phyloP scores from a whole-genome alignment of 441 rosid species.

The Daphne laureola region DNA sequence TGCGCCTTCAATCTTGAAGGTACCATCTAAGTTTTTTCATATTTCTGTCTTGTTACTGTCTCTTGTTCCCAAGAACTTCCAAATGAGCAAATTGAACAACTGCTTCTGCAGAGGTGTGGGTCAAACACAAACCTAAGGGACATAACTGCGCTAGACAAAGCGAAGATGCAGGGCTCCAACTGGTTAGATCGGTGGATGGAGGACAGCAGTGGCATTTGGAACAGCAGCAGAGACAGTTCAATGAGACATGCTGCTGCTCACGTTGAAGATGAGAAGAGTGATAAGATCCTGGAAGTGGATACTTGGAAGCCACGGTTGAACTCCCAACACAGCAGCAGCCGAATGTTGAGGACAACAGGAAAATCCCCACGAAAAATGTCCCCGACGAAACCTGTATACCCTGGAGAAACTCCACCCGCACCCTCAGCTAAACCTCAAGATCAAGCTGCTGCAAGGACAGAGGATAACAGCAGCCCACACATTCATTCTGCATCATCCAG shows the following conservation, averaged over 20 bases:
- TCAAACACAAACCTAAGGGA: constrained; percentile 43
- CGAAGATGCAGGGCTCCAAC: constrained; percentile 37
- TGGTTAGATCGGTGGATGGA: constrained; percentile 76
- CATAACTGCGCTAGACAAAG: constrained; percentile 31
- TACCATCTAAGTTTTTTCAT: constrained; percentile 12
- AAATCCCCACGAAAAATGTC: constrained; percentile 33
- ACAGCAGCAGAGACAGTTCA: constrained; percentile 18
- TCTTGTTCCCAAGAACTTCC: not conserved
- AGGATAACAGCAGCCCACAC: constrained; percentile 49
- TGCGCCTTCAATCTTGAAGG: constrained; percentile 34
- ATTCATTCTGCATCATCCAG: constrained; percentile 33
- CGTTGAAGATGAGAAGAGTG: constrained; percentile 35
- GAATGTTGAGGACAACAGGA: constrained; percentile 14
- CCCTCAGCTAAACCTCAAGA: constrained; percentile 19
- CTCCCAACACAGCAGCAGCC: constrained; percentile 26
- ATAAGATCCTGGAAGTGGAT: constrained; percentile 64
- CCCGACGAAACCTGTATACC: constrained; percentile 34
- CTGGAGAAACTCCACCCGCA: constrained; percentile 22
- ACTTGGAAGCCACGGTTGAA: constrained; percentile 66
- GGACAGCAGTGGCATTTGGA: constrained; percentile 32
- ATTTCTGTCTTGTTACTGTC: not conserved
- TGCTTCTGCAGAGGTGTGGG: constrained; percentile 40
- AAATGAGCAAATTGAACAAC: constrained; percentile 9
- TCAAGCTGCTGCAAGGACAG: constrained; percentile 22
- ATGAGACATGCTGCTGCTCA: constrained; percentile 21